Evolutionary conservation across 768 basidiomycete species (phyloP).

Genomic region (Pleurotus pulmonarius): DNA sequence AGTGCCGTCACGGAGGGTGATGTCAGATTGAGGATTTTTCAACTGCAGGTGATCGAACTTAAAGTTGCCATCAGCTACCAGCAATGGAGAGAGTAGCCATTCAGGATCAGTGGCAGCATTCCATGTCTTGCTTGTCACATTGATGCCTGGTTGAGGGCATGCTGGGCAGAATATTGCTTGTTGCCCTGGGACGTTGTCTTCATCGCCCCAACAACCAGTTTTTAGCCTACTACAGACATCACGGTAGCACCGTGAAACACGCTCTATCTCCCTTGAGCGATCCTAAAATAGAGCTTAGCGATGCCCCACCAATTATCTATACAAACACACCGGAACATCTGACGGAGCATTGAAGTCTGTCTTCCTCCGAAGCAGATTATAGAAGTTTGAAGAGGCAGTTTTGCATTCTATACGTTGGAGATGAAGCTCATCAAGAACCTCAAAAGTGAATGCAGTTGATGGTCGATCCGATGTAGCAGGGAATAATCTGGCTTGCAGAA

Average conservation of each 20-base stretch:
- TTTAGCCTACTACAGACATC: no score
- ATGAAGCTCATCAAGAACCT: slow-evolving; percentile 9
- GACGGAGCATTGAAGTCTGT: neutral
- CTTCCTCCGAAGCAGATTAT: slow-evolving; percentile 1
- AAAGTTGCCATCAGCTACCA: no score
- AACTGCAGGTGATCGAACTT: no score
- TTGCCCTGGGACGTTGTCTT: no score
- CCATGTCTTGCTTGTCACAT: neutral
- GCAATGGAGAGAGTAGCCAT: no score
- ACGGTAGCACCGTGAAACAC: no score
- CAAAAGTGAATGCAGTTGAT: slow-evolving; percentile 11
- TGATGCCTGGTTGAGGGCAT: slow-evolving; percentile 13
- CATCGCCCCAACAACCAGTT: no score
- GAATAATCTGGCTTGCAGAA: slow-evolving; percentile 11
- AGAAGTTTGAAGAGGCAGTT: slow-evolving; percentile 12
- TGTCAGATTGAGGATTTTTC: no score
- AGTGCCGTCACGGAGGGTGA: no score
- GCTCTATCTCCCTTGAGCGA: no score
- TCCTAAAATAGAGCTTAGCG: no score
- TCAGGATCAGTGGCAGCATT: no score
- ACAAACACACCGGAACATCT: neutral
- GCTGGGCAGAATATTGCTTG: slow-evolving; percentile 11
- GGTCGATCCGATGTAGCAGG: slow-evolving; percentile 11
- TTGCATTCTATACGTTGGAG: slow-evolving; percentile 14
- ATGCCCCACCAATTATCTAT: neutral